Evolutionary conservation across 192 early-diverging fungal species (phyloP), one percentile per base, ranked within the genome.

Genomic region (Entomortierella chlamydospora): DNA sequence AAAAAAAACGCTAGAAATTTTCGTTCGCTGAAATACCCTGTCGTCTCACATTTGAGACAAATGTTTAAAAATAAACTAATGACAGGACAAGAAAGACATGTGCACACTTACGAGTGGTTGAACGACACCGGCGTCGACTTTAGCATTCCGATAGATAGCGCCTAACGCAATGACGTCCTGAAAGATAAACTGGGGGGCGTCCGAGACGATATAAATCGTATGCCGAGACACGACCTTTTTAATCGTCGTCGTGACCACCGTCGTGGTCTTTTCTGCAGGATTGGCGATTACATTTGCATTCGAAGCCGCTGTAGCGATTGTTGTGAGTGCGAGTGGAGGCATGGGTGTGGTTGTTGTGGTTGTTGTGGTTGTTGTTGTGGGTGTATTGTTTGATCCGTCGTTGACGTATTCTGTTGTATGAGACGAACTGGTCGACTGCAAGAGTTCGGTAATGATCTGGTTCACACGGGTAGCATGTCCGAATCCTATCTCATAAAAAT

Each of bases 381-480:
- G 4, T 30, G 26, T 26, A 47, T 47, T 5, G 45, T 47, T 4
- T 47, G 4, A 4, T 20, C 9, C 15, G 52, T 23, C n/a, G 52
- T 54, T 30, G 52, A 9, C 15, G 28, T 17, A 25, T 22, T 51
- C 65, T 57, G 26, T 47, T 20, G 65, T 15, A 0, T 10, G 4
- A 29, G 64, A 83, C 4, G 54, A 29, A 8, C 50, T 34, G 23
- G 51, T 30, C 28, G 73, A 53, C 18, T 60, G 54, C 18, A 87
- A 57, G 15, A 90, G 78, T 26, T 90, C 85, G 4, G 79, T 72
- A 30, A 87, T 85, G 31, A 90, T 81, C 65, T 90, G 88, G 58
- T 83, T 83, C 17, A 86, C 88, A 20, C 86, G 81, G 15, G 88
- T 87, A 33, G 88, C 88, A 79, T 90, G 88, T n/a, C 86, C 88